A percentile compares a stretch with the other conserved stretches of the same genome.
Conservation (phyloP, 345 rosid species). For the Geranium rotundifolium region DNA sequence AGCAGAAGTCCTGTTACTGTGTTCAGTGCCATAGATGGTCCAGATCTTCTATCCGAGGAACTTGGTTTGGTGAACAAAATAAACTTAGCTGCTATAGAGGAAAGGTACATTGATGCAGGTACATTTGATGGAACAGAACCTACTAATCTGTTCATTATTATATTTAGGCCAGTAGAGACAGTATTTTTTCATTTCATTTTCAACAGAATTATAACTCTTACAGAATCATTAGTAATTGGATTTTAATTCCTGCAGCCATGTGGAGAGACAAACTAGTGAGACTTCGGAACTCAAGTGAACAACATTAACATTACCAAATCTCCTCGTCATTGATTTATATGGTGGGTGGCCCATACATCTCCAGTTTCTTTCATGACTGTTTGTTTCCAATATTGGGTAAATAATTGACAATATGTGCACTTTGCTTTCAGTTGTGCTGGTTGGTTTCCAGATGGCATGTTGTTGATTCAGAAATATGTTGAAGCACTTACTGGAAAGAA, state of each 20-base stretch:
- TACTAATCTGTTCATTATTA: neutral
- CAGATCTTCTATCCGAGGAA: slow-evolving; percentile 61
- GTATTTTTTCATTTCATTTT: neutral
- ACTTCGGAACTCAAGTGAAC: slow-evolving; percentile 31
- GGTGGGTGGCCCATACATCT: no score
- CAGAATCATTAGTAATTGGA: neutral
- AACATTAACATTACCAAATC: no score
- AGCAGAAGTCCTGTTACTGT: neutral
- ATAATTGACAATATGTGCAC: no score
- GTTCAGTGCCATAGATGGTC: slow-evolving; percentile 67
- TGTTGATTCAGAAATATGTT: no score
- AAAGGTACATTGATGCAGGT: slow-evolving; percentile 88
- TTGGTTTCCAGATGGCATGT: no score
- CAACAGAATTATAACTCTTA: neutral
- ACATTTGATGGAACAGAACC: slow-evolving; percentile 1
- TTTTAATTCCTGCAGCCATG: slow-evolving; percentile 40
- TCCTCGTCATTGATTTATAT: no score
- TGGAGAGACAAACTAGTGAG: slow-evolving; percentile 63
- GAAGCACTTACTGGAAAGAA: no score
- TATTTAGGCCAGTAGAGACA: neutral
- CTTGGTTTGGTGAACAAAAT: slow-evolving; percentile 51
- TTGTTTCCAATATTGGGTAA: no score
- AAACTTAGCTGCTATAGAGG: slow-evolving; percentile 67
- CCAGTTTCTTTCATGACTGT: no score
- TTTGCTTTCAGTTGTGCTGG: no score